Percentiles rank a stretch among this genome's conserved stretches.
phyloP scores from a whole-genome alignment of 2,329 filamentous ascomycete genomes.

The Penicillium psychrosexuale region DNA sequence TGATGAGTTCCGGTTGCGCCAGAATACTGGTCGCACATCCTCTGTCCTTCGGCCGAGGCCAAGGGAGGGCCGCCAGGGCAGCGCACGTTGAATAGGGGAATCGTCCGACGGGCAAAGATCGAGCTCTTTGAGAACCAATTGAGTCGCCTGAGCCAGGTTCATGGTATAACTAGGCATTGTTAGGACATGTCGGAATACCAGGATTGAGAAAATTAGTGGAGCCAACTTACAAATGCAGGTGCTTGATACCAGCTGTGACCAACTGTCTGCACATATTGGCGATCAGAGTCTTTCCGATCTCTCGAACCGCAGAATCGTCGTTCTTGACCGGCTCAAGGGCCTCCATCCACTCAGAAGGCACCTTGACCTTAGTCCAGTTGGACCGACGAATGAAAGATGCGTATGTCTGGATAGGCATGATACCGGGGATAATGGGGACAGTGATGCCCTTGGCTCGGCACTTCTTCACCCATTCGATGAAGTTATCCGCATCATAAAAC shows the following conservation, averaged over 20 bases:
- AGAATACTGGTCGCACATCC: constrained; percentile 97
- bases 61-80: constrained; percentile 95
- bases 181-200: not conserved
- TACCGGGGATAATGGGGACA: constrained; percentile 78
- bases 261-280: constrained; percentile 87
- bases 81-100: constrained; percentile 77
- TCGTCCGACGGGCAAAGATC: constrained; percentile 73
- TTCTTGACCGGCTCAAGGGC: constrained; percentile 92
- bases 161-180: constrained; percentile 73
- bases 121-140: constrained; percentile 90
- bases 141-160: constrained; percentile 92
- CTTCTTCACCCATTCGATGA: constrained; percentile 83
- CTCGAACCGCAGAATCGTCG: constrained; percentile 87
- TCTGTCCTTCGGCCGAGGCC: constrained; percentile 84
- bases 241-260: constrained; percentile 74
- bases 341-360: constrained; percentile 77
- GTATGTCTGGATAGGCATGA: constrained; percentile 94
- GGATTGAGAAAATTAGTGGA: not conserved
- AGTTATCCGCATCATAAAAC: constrained; percentile 98
- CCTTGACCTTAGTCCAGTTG: constrained; percentile 82
- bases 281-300: constrained; percentile 82
- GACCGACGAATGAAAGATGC: constrained; percentile 86
- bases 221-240: constrained; percentile 73
- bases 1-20: constrained; percentile 93
- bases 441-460: constrained; percentile 81